Conservation (phyloP, 352 stramenopile species). For the Globisporangium abappressorium region DNA sequence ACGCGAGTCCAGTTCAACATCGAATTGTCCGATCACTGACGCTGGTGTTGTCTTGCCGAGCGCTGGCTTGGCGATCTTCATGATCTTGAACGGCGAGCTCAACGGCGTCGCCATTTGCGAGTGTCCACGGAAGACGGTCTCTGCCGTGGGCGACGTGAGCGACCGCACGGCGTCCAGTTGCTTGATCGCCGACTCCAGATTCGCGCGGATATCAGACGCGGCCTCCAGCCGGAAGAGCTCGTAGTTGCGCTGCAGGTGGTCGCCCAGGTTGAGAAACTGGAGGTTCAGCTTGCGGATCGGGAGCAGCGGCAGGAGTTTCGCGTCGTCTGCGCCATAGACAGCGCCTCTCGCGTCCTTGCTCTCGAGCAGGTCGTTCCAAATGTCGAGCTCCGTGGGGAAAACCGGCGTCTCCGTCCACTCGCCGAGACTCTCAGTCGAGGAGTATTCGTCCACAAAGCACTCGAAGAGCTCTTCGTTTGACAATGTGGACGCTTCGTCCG, state of each 20-base stretch:
- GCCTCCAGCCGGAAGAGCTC: conserved; percentile 89
- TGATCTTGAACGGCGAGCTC: conserved; percentile 45
- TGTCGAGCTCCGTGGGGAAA: conserved; percentile 85
- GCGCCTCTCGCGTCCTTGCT: conserved; percentile 1
- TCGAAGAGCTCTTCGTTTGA: conserved; percentile 46
- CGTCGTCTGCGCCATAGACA: conserved; percentile 41
- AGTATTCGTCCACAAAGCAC: conserved; percentile 59
- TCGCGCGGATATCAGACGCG: conserved; percentile 77
- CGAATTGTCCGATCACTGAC: conserved; percentile 83
- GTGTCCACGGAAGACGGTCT: conserved; percentile 64
- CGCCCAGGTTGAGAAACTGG: conserved; percentile 93
- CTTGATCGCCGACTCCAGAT: conserved; percentile 88
- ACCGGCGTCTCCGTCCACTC: conserved; percentile 30
- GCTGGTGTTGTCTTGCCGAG: conserved; percentile 87
- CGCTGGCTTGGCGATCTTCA: conserved; percentile 84
- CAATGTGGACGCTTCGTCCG: conserved; percentile 28
- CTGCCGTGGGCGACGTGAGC: conserved; percentile 33
- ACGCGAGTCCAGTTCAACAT: conserved; percentile 75
- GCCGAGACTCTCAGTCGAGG: conserved; percentile 19
- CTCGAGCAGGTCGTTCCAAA: conserved; percentile 77
- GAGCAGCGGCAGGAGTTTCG: conserved; percentile 52
- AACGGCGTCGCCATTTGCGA: conserved; percentile 41
- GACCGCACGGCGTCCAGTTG: conserved; percentile 50
- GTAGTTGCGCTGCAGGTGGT: conserved; percentile 94
- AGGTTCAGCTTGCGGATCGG: conserved; percentile 94